These are phyloP conservation scores for Lachancea waltii DNA, from an alignment of 805 yeast species.

Conservation along the genomic window DNA sequence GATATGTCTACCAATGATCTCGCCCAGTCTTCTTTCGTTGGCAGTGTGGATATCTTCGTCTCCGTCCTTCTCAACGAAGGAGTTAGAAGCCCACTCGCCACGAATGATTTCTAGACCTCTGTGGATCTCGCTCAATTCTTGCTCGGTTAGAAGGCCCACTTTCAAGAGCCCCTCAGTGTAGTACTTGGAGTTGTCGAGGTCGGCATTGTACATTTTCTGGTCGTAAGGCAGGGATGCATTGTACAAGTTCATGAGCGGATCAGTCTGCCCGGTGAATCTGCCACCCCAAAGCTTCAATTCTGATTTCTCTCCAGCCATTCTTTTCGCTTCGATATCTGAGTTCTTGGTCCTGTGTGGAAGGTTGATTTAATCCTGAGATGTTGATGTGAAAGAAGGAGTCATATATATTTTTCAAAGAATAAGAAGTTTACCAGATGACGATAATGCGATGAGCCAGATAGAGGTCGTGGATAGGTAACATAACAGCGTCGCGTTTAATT, in stretches of 20 bases:
- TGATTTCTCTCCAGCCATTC: constrained; percentile 22
- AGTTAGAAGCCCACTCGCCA: constrained; percentile 82
- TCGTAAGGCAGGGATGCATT: constrained; percentile 97
- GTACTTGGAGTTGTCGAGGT: constrained; percentile 87
- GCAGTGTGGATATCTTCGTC: constrained; percentile 99
- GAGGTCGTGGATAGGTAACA: no score
- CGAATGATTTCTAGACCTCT: constrained; percentile 66
- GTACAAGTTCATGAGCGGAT: constrained; percentile 95
- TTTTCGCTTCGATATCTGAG: no score
- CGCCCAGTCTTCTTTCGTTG: constrained; percentile 95
- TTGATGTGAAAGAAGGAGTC: no score
- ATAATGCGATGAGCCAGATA: no score
- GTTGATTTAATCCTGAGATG: no score
- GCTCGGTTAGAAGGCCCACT: constrained; percentile 62
- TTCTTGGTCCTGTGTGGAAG: no score
- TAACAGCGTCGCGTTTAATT: no score
- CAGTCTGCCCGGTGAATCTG: constrained; percentile 93
- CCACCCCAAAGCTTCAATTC: constrained; percentile 92
- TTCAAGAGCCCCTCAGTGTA: constrained; percentile 84
- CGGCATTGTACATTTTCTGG: constrained; percentile 89
- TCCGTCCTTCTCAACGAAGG: constrained; percentile 29
- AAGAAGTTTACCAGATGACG: no score
- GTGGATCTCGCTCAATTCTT: constrained; percentile 78
- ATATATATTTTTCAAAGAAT: no score
- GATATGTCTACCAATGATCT: constrained; percentile 84